phyloP scores from a whole-genome alignment of 2,329 filamentous ascomycete species.

The Colletotrichum sp. region DNA sequence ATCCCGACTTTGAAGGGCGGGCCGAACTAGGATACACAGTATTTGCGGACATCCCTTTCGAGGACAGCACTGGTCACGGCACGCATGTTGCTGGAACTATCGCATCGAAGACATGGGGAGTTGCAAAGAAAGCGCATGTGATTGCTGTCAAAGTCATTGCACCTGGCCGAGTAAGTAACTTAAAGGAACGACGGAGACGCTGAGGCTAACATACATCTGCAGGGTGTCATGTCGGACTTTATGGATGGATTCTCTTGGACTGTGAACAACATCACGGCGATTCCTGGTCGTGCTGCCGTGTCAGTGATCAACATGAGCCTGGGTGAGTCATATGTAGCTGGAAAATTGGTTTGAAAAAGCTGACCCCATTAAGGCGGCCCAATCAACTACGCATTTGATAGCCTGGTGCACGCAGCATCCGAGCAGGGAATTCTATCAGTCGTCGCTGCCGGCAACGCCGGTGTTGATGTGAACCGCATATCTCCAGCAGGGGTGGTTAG shows the following conservation, averaged over 20 bases:
- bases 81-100: conserved; percentile 51
- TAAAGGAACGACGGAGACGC: background rate
- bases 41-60: conserved; percentile 30
- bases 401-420: conserved; percentile 49
- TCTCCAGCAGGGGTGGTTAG: conserved; percentile 52
- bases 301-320: conserved; percentile 1
- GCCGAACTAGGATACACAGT: conserved; percentile 42
- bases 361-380: conserved; percentile 6
- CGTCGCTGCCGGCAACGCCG: conserved; percentile 57
- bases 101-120: conserved; percentile 45
- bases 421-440: conserved; percentile 53
- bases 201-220: background rate
- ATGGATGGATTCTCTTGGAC: conserved; percentile 1
- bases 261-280: background rate
- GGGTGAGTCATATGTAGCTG: background rate
- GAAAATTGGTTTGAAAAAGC: background rate
- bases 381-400: conserved; percentile 47
- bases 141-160: conserved; percentile 48
- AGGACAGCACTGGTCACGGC: conserved; percentile 45
- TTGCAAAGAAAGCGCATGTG: conserved; percentile 45
- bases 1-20: conserved; percentile 48
- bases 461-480: conserved; percentile 33
- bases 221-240: conserved; percentile 1
- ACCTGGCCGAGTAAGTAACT: background rate
- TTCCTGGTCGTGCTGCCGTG: background rate